Percentiles rank a stretch among this genome's conserved stretches.
Conservation (phyloP, 768 basidiomycete species). For the Boletus speciosus region DNA sequence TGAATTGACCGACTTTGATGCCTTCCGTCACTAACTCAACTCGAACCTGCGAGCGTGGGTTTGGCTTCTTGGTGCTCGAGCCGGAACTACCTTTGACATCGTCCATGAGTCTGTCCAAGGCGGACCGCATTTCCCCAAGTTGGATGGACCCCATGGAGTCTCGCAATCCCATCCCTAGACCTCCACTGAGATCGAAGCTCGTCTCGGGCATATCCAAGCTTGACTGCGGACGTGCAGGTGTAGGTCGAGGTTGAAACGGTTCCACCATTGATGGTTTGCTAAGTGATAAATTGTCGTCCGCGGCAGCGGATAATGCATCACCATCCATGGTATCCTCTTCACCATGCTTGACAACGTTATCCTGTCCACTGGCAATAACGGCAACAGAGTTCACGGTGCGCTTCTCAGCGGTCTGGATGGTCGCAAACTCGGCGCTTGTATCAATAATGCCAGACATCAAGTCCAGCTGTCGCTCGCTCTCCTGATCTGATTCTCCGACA, state of each 20-base stretch:
- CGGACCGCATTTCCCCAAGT: conserved; percentile 69
- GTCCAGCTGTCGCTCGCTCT: conserved; percentile 37
- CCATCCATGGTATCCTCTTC: neutral
- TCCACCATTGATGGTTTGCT: neutral
- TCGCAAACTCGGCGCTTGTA: conserved; percentile 48
- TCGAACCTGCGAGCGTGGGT: conserved; percentile 13
- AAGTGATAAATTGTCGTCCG: neutral
- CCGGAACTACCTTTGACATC: conserved; percentile 43
- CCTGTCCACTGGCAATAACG: neutral
- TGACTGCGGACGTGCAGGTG: conserved; percentile 6
- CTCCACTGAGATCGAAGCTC: conserved; percentile 24
- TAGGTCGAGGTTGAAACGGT: conserved; percentile 9
- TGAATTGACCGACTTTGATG: conserved; percentile 30
- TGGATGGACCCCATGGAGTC: conserved; percentile 50
- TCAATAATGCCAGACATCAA: conserved; percentile 34
- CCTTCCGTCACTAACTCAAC: conserved; percentile 33
- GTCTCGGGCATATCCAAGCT: conserved; percentile 20
- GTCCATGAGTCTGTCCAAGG: conserved; percentile 70
- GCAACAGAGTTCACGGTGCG: conserved; percentile 23
- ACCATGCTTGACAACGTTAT: neutral
- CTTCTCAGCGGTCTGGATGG: conserved; percentile 48
- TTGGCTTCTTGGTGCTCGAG: conserved; percentile 23
- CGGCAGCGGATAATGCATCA: neutral
- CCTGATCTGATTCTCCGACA: conserved; percentile 9
- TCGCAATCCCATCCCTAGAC: conserved; percentile 24